Percentiles rank a stretch among this genome's conserved stretches.
Conservation (phyloP, 2,329 filamentous ascomycete species). For the Colletotrichum limetticola region DNA sequence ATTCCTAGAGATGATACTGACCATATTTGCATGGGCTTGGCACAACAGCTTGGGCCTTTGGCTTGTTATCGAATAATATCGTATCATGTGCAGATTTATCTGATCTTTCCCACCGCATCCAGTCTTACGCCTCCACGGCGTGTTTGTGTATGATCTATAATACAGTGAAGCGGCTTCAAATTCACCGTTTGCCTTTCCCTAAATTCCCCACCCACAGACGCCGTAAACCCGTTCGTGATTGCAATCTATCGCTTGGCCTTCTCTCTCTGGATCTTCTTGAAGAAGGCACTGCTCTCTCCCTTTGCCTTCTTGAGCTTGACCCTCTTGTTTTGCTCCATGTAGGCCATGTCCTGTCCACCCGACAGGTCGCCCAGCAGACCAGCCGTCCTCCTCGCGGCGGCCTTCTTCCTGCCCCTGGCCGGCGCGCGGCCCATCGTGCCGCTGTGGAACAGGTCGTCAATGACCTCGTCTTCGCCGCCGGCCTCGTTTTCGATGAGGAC, state of each 20-base stretch:
- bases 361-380: slow-evolving; percentile 87
- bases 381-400: slow-evolving; percentile 80
- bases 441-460: slow-evolving; percentile 67
- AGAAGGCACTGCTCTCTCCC: slow-evolving; percentile 71
- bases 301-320: slow-evolving; percentile 72
- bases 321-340: slow-evolving; percentile 83
- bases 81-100: background rate
- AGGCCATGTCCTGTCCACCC: slow-evolving; percentile 98
- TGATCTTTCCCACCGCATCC: background rate
- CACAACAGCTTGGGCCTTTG: too few relatives aligned
- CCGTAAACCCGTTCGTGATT: slow-evolving; percentile 8
- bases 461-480: slow-evolving; percentile 76
- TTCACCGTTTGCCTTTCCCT: slow-evolving; percentile 14
- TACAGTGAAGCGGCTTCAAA: slow-evolving; percentile 13
- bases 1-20: too few relatives aligned
- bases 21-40: too few relatives aligned
- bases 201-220: background rate
- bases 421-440: slow-evolving; percentile 54
- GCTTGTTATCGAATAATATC: background rate
- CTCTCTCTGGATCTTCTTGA: slow-evolving; percentile 73
- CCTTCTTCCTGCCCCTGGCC: slow-evolving; percentile 58
- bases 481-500: slow-evolving; percentile 89
- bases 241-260: slow-evolving; percentile 47
- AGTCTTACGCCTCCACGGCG: background rate
- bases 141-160: background rate